These are phyloP conservation scores for Blastobotrys ciferrii DNA, from an alignment of 1,139 yeast genomes.

Conservation along the genomic window DNA sequence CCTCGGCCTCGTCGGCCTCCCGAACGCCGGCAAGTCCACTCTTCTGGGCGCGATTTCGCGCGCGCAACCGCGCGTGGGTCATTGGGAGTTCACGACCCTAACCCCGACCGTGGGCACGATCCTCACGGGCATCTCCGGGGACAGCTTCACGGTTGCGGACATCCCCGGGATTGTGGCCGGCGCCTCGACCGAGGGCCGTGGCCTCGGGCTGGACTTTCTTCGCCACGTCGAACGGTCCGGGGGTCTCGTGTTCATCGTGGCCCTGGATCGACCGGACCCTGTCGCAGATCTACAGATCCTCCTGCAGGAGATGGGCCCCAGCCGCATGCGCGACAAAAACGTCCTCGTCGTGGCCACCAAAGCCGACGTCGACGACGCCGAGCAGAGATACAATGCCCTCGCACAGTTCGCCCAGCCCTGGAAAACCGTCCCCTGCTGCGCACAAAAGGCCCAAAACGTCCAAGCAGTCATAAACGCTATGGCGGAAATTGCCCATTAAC, in stretches of 20 bases:
- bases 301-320: conserved; percentile 65
- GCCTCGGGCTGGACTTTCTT: conserved; percentile 90
- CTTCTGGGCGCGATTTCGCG: conserved; percentile 81
- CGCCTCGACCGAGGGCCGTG: conserved; percentile 70
- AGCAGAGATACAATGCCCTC: conserved; percentile 38
- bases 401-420: conserved; percentile 41
- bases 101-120: conserved; percentile 93
- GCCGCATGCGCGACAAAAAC: conserved; percentile 56
- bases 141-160: conserved; percentile 87
- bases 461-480: conserved; percentile 67
- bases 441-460: conserved; percentile 65
- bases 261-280: conserved; percentile 65
- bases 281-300: conserved; percentile 49
- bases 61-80: conserved; percentile 90
- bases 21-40: conserved; percentile 95
- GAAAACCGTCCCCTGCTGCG: conserved; percentile 84
- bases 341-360: conserved; percentile 84
- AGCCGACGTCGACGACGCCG: conserved; percentile 67
- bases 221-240: conserved; percentile 90
- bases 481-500: conserved; percentile 42
- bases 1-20: conserved; percentile 88
- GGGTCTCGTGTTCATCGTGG: conserved; percentile 83
- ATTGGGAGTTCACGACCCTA: conserved; percentile 95
- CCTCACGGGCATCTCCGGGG: conserved; percentile 59
- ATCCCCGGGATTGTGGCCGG: conserved; percentile 94